Evolutionary conservation across 108 stramenopile genomes (phyloP).

Genomic region (Chaetoceros tenuissimus): DNA sequence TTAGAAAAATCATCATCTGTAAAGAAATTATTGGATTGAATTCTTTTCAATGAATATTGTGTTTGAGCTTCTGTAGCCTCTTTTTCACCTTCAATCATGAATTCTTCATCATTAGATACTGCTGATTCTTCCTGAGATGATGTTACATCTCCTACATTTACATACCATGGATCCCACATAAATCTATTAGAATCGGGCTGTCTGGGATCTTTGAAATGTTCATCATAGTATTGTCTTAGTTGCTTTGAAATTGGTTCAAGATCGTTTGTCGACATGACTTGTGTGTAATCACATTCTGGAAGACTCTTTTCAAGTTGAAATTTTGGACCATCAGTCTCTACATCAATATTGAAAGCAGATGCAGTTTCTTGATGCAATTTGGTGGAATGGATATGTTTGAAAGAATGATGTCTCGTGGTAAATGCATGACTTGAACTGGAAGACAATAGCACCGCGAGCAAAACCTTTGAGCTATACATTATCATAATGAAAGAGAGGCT

Average conservation of each 20-base stretch:
- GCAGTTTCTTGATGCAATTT: too few relatives aligned
- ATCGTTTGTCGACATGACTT: constrained; percentile 4
- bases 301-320: too few relatives aligned
- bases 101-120: neutral
- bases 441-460: too few relatives aligned
- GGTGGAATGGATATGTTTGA: too few relatives aligned
- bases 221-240: constrained; percentile 18
- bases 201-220: constrained; percentile 23
- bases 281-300: constrained; percentile 9
- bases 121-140: neutral
- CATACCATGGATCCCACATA: constrained; percentile 33
- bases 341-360: too few relatives aligned
- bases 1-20: constrained; percentile 2
- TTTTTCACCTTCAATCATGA: constrained; percentile 9
- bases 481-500: too few relatives aligned
- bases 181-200: constrained; percentile 24
- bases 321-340: too few relatives aligned
- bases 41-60: constrained; percentile 30
- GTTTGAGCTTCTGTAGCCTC: constrained; percentile 12
- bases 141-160: constrained; percentile 9
- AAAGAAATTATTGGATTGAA: constrained; percentile 10
- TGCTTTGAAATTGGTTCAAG: constrained; percentile 2
- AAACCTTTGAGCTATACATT: too few relatives aligned
- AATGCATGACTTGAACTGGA: too few relatives aligned
- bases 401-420: too few relatives aligned